A percentile compares a stretch with the other conserved stretches of the same genome.
Evolutionary conservation across 768 basidiomycete species (phyloP).

Genomic region (Clavulina sp.): DNA sequence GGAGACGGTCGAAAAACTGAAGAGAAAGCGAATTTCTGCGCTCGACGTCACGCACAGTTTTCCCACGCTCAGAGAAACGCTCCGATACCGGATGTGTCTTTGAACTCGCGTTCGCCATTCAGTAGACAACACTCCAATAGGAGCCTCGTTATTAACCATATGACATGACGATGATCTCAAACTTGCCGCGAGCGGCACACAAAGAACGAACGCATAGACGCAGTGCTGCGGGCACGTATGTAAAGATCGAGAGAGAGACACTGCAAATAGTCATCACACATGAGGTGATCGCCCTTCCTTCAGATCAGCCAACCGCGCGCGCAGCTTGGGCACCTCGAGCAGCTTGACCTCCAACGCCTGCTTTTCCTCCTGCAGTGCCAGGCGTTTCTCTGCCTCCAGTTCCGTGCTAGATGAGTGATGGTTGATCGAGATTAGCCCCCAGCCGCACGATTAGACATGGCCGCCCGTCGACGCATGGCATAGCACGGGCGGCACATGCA

Average conservation of each 20-base stretch:
- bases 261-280: too few relatives aligned
- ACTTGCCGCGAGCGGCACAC: too few relatives aligned
- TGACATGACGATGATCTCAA: not conserved
- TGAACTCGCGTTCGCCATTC: not conserved
- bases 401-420: slow-evolving; percentile 61
- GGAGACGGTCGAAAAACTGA: not conserved
- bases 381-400: slow-evolving; percentile 73
- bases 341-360: slow-evolving; percentile 72
- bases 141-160: too few relatives aligned
- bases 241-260: too few relatives aligned
- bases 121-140: not conserved
- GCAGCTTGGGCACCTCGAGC: slow-evolving; percentile 80
- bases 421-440: too few relatives aligned
- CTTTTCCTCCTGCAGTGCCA: slow-evolving; percentile 90
- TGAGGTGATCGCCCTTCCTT: slow-evolving; percentile 19
- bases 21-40: not conserved
- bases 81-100: too few relatives aligned
- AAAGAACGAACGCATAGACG: too few relatives aligned
- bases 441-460: too few relatives aligned
- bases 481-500: not conserved
- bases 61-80: too few relatives aligned
- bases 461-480: not conserved
- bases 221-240: too few relatives aligned
- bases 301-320: slow-evolving; percentile 54
- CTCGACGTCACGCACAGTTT: not conserved